These are phyloP conservation scores for Moesziomyces sp. DNA, from an alignment of 1,284 basidiomycete genomes.

Conservation along the genomic window DNA sequence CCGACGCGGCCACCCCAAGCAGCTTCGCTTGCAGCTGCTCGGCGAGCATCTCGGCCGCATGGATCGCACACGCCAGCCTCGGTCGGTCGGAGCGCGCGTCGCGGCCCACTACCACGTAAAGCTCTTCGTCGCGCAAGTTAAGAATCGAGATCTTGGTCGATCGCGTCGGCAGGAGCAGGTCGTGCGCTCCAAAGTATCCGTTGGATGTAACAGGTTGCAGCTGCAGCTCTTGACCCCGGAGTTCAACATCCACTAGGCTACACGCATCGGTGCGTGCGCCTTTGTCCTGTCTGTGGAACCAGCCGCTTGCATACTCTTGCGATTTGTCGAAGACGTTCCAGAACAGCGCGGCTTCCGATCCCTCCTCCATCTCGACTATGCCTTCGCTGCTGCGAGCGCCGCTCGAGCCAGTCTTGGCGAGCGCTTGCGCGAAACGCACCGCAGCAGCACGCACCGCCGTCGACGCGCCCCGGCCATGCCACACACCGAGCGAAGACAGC, in stretches of 20 bases:
- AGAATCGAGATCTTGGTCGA: slow-evolving; percentile 45
- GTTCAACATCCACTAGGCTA: slow-evolving; percentile 25
- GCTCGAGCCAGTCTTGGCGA: slow-evolving; percentile 29
- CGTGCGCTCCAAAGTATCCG: slow-evolving; percentile 33
- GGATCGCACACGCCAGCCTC: slow-evolving; percentile 36
- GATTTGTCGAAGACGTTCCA: slow-evolving; percentile 48
- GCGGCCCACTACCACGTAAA: slow-evolving; percentile 56
- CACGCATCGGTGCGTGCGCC: slow-evolving; percentile 14
- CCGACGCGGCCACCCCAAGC: slow-evolving; percentile 3
- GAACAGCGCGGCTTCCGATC: slow-evolving; percentile 53
- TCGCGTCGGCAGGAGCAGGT: slow-evolving; percentile 31
- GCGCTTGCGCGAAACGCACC: slow-evolving; percentile 45
- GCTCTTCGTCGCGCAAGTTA: slow-evolving; percentile 43
- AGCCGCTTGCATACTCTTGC: slow-evolving; percentile 46
- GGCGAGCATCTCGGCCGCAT: slow-evolving; percentile 41
- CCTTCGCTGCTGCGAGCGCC: slow-evolving; percentile 15
- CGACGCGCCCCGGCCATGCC: slow-evolving; percentile 57
- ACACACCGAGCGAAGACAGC: slow-evolving; percentile 50
- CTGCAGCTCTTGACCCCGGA: slow-evolving; percentile 21
- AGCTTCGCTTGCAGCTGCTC: slow-evolving; percentile 13
- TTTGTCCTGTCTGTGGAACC: slow-evolving; percentile 35
- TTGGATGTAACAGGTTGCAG: slow-evolving; percentile 14
- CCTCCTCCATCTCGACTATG: slow-evolving; percentile 56
- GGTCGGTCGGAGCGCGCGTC: slow-evolving; percentile 43
- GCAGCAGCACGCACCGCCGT: slow-evolving; percentile 42